phyloP scores from a whole-genome alignment of 1,284 basidiomycete genomes.

The Cutaneotrichosporon spelunceum region DNA sequence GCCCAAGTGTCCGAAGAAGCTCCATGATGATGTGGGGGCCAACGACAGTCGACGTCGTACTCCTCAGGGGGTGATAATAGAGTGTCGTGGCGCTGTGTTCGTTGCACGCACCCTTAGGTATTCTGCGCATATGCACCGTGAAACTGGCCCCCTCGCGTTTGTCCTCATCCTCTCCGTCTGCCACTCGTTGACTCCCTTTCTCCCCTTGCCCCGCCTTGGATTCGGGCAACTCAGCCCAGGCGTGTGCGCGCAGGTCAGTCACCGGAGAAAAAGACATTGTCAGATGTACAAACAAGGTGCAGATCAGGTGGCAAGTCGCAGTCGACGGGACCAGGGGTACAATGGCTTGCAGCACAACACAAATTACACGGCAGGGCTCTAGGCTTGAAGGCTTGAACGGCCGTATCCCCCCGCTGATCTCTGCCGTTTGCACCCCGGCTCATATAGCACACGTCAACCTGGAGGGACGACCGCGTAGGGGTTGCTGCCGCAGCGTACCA shows the following conservation, averaged over 20 bases:
- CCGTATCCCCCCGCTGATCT: slow-evolving; percentile 1
- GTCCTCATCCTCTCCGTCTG: background rate
- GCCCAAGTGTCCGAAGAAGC: background rate
- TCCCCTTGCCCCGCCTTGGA: background rate
- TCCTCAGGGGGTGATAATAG: background rate
- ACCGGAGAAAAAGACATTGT: background rate
- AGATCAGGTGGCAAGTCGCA: background rate
- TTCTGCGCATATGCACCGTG: background rate
- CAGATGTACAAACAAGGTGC: slow-evolving; percentile 1
- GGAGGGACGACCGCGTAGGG: background rate
- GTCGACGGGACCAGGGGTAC: slow-evolving; percentile 5
- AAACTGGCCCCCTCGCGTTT: background rate
- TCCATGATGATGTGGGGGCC: background rate
- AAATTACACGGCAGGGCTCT: background rate
- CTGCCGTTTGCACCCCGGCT: background rate
- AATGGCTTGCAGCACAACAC: slow-evolving; percentile 1
- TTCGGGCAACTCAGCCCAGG: background rate
- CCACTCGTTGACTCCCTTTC: too few species aligned
- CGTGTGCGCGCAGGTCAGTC: background rate
- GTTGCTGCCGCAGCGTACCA: slow-evolving; percentile 2
- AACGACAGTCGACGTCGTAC: background rate
- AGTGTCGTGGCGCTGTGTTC: background rate
- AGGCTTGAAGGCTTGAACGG: background rate
- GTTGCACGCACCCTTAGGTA: background rate
- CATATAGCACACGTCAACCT: background rate